Evolutionary conservation across 345 rosid species (phyloP), one percentile per base, ranked within the genome.

Genomic region (Clausena lansium): DNA sequence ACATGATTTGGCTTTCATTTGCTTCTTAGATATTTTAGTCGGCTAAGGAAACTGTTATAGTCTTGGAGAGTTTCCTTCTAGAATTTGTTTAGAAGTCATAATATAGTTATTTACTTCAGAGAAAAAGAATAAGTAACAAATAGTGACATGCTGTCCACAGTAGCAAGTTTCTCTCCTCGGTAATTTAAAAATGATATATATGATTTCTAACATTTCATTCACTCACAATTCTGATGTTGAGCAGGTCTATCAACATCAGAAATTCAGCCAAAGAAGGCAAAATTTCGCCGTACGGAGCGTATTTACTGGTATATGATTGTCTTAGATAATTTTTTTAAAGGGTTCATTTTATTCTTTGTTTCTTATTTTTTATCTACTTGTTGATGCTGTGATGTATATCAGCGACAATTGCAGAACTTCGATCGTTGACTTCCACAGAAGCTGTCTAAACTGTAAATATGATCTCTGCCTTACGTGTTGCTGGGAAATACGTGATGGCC

Each of bases 401-500:
- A 84, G 85, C 15, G 79, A 88, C 75, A 82, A 77, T 81, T 89
- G 90, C 81, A 78, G 78, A 81, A 87, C 90, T 64, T 84, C 88
- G 22, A 87, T 85, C 24, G 71, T 78, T 20, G 90, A 87, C 72
- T 81, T 74, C 24, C 86, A 85, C 70, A 81, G 88, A 74, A 84
- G 79, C 70, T 87, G 90, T 78, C 79, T 80, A 65, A 70, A 79
- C 19, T 85, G 90, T 71, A 75, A 76, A 14, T 79, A 74, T 77
- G 85, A 85, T 75, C 84, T 87, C 32, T 87, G 90, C 83, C 79
- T 85, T 63, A 70, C n/a, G 30, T 87, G 88, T 61, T 87, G 90
- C 71, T 50, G 71, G 30, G 90, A 83, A 79, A 59, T 85, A 25
- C 82, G 85, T n/a, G 73, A 70, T 39, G 88, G 90, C n/a, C 28